Conservation (phyloP, 306 rosid genomes). For the Vigna unguiculata region DNA sequence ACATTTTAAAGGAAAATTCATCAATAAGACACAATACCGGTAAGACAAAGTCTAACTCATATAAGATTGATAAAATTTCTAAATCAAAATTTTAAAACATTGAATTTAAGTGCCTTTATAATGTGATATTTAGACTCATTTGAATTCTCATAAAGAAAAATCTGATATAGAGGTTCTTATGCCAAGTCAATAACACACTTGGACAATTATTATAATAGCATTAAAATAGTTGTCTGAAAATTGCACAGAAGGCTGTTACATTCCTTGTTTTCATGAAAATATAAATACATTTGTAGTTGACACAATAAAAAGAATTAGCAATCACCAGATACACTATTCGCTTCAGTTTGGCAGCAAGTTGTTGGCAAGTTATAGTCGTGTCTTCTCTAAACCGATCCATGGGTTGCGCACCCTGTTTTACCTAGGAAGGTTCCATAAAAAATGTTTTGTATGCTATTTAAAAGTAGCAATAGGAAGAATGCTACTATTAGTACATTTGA, state of each 20-base stretch:
- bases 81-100: no score
- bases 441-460: neutral
- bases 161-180: neutral
- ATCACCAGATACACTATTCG: constrained; percentile 38
- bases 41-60: no score
- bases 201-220: neutral
- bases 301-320: neutral
- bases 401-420: constrained; percentile 8
- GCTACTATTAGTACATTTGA: no score
- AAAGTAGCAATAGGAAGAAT: neutral
- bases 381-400: constrained; percentile 30
- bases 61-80: no score
- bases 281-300: neutral
- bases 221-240: neutral
- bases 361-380: neutral
- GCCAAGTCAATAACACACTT: neutral
- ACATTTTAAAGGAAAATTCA: no score
- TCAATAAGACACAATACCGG: no score
- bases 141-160: no score
- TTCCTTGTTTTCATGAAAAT: neutral
- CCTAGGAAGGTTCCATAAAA: no score
- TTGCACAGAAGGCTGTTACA: neutral
- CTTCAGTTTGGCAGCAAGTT: constrained; percentile 29
- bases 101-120: no score
- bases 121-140: no score